Evolutionary conservation across 306 rosid species (phyloP).

Genomic region (Rosa lucieae): DNA sequence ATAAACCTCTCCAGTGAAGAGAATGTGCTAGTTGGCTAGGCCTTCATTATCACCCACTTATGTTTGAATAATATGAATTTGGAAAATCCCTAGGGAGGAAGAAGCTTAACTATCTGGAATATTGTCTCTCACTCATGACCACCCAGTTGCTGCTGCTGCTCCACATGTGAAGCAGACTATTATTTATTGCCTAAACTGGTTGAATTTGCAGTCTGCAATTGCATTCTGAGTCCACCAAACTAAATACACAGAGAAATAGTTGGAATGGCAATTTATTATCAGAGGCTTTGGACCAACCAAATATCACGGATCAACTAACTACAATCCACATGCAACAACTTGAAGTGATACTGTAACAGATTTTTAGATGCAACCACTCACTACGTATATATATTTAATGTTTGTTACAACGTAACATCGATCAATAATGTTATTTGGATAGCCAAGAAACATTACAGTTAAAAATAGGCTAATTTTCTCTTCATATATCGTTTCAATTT

Average conservation of each 20-base stretch:
- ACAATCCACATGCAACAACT: conserved; percentile 27
- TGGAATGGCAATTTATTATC: background rate
- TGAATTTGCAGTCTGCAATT: background rate
- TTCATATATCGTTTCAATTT: too few relatives aligned
- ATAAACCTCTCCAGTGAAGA: background rate
- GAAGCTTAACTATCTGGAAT: conserved; percentile 1
- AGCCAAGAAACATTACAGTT: background rate
- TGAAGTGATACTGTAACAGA: background rate
- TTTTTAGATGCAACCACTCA: conserved; percentile 10
- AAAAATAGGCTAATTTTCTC: background rate
- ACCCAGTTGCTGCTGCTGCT: background rate
- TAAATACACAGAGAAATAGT: background rate
- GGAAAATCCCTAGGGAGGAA: conserved; percentile 3
- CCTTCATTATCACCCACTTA: background rate
- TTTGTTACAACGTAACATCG: background rate
- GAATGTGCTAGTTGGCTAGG: conserved; percentile 9
- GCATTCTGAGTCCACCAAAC: conserved; percentile 5
- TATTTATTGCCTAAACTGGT: conserved; percentile 18
- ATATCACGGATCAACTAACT: conserved; percentile 45
- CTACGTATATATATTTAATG: background rate
- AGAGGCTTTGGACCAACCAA: conserved; percentile 31
- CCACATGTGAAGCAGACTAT: background rate
- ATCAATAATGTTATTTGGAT: background rate
- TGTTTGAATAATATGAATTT: background rate
- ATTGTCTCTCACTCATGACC: conserved; percentile 5